A percentile compares a stretch with the other conserved stretches of the same genome.
phyloP scores from a whole-genome alignment of 495 filamentous ascomycete genomes.

The Durotheca rogersii region DNA sequence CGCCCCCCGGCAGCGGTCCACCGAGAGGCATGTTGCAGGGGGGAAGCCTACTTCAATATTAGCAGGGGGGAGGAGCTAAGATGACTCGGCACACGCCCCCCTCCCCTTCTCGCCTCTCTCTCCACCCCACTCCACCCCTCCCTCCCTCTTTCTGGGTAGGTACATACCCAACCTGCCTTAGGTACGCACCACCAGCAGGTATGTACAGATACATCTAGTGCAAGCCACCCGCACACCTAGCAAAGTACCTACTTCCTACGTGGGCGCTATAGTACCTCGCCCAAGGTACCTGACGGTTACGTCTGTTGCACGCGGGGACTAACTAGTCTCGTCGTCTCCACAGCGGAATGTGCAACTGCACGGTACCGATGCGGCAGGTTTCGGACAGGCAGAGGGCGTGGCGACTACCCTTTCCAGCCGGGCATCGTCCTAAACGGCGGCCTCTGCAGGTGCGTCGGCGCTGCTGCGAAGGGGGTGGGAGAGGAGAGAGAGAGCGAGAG shows the following conservation, averaged over 20 bases:
- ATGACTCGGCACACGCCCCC: constrained; percentile 14
- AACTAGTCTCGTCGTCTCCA: no score
- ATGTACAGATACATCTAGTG: background rate
- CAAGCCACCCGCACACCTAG: no score
- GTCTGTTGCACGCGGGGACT: no score
- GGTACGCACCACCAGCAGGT: no score
- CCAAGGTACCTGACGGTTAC: no score
- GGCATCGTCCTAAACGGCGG: background rate
- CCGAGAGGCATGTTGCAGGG: constrained; percentile 19
- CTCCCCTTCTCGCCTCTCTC: background rate
- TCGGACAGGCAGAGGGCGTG: constrained; percentile 18
- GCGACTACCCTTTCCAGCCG: constrained; percentile 14
- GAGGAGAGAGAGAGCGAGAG: no score
- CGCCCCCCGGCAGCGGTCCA: constrained; percentile 20
- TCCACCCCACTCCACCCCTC: background rate
- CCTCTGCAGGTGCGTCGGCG: background rate
- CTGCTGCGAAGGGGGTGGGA: no score
- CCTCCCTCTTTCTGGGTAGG: background rate
- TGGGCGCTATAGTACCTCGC: no score
- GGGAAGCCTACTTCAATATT: constrained; percentile 29
- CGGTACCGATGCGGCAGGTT: constrained; percentile 23
- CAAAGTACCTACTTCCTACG: background rate
- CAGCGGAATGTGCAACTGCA: constrained; percentile 24
- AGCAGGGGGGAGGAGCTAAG: constrained; percentile 19
- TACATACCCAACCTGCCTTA: background rate